Evolutionary conservation across 2,329 filamentous ascomycete species (phyloP), one percentile per base, ranked within the genome.

Genomic region (Claviceps sorghi): DNA sequence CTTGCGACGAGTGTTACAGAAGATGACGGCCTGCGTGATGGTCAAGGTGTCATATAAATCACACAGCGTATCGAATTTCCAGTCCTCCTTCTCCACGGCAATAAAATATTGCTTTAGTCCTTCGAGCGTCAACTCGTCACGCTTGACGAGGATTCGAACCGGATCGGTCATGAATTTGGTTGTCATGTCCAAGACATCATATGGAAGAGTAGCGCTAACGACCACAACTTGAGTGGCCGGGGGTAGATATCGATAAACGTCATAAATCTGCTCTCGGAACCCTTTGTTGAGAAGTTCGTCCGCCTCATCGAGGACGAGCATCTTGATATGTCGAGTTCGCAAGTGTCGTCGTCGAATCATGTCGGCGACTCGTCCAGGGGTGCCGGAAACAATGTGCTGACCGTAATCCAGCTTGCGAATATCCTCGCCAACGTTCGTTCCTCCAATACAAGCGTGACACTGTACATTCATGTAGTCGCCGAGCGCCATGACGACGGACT

Each of bases 401-500:
- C 93, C 93, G 63, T 97, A 93, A 68, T 97, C 89, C 56, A 98
- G 86, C 73, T 95, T 95, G 68, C 88, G 84, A 61, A 98, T 98
- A 66, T 98, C 93, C 67, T 97, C 93, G 61, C 93, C 89, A 40
- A 98, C 90, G 65, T 95, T 97, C 59, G 93, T 98, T 55, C 93
- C 93, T 60, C 93, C 93, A 63, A 98, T 97, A 71, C 93, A 98
- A 54, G 93, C 91, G 64, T 98, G 93, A 72, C 93, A 98, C 71
- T 98, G 90, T 3, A 98, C 88, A 66, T 96, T 96, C 93, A 98
- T 97, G 76, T 96, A 98, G 71, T 98, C 93, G 59, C 93, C 93
- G n/a, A 98, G 80, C n/a, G 93, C 93, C 83, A 97, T 95, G 61
- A 98, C 86, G 54, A 98, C 93, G 38, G 88, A 95, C 72, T 98